Evolutionary conservation across 1,139 yeast genomes (phyloP), one percentile per base, ranked within the genome.

Genomic region (Blastobotrys raffinosifermentans): DNA sequence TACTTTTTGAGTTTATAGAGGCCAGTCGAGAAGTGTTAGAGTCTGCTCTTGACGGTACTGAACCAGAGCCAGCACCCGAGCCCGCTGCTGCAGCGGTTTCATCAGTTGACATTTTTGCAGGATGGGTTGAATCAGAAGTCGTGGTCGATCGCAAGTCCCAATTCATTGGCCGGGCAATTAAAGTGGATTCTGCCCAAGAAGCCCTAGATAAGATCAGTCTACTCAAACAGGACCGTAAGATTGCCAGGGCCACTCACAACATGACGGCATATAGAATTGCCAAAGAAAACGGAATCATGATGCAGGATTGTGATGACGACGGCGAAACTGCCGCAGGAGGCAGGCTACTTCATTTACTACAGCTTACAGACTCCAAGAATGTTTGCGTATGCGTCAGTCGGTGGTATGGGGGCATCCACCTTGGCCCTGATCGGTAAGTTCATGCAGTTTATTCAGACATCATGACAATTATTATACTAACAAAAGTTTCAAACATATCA

Each of bases 291-390:
- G 80, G 77, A 0, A 71, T 77, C 0, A 69, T 72, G 32, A 72
- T 69, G 41, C 91, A 84, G 51, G 97, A 91, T 53, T 86, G 84
- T 53, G 97, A 91, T 53, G 98, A 93, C 56, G 98, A 91, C 56
- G 98, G 98, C 3, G 99, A 91, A 55, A 73, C 94, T 0, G 98
- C 97, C 0, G 96, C 98, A 0, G 98, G 99, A 4, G 78, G 93
- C 4, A 66, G 96, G 43, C 65, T 89, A 66, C 61, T 87, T 40
- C 96, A 87, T 65, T 63, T 89, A 38, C 63, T 89, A 45, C 77
- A 85, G 34, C 75, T 77, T 54, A 55, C 58, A 86, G 91, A 84
- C 52, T 82, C 75, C 1, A 78, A 87, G 83, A 80, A 89, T 56
- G 84, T 85, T 3, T 74, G 87, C 45, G 96, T 89, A 7, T 85